Evolutionary conservation across 2,329 filamentous ascomycete genomes (phyloP).

Genomic region (Zarea fungicola): DNA sequence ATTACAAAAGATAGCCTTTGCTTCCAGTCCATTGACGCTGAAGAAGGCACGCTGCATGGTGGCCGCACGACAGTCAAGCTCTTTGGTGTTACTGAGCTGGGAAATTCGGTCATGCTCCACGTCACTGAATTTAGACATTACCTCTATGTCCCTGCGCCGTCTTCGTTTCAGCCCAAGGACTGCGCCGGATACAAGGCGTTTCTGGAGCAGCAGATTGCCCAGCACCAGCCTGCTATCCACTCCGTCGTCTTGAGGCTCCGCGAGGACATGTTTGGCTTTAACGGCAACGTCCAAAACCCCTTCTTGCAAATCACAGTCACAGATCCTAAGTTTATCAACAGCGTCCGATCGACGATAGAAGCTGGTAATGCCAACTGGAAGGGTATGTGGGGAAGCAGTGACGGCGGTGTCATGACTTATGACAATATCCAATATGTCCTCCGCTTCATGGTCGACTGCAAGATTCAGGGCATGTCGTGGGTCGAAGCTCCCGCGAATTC

Average conservation of each 20-base stretch:
- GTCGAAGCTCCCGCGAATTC: conserved; percentile 74
- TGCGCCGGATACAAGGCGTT: conserved; percentile 73
- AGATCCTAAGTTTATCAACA: conserved; percentile 78
- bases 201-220: conserved; percentile 73
- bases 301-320: conserved; percentile 92
- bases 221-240: conserved; percentile 68
- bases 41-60: conserved; percentile 78
- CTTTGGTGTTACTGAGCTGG: conserved; percentile 79
- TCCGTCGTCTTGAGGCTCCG: conserved; percentile 77
- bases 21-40: conserved; percentile 93
- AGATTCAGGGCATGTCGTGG: conserved; percentile 95
- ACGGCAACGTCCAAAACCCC: conserved; percentile 85
- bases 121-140: conserved; percentile 96
- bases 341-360: conserved; percentile 71
- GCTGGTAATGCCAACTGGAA: conserved; percentile 79
- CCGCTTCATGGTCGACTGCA: conserved; percentile 96
- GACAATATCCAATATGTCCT: conserved; percentile 95
- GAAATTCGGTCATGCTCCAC: conserved; percentile 90
- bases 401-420: conserved; percentile 76
- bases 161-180: conserved; percentile 73
- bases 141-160: conserved; percentile 83
- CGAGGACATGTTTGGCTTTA: conserved; percentile 90
- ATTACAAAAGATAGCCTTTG: conserved; percentile 64
- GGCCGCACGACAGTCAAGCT: conserved; percentile 77
- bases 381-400: conserved; percentile 71